These are phyloP conservation scores for Chlorokybus atmophyticus DNA, from an alignment of 139 green algal genomes.

Conservation along the genomic window DNA sequence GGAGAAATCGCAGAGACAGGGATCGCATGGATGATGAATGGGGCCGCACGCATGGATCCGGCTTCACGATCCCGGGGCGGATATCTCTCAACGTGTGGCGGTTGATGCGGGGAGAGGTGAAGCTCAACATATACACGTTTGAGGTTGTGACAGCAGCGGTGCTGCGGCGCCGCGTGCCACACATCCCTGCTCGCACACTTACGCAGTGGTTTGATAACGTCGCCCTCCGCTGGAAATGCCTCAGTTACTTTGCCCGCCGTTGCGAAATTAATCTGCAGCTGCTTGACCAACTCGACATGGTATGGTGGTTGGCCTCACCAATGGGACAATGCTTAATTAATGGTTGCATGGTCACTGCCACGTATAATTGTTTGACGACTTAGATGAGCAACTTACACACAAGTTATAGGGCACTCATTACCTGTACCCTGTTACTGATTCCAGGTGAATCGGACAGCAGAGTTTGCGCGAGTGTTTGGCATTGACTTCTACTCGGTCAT, in stretches of 20 bases:
- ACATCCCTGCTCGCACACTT: conserved; percentile 45
- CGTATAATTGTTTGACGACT: too few species aligned
- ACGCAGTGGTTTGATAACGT: conserved; percentile 68
- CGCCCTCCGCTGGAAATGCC: conserved; percentile 29
- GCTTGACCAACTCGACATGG: conserved; percentile 76
- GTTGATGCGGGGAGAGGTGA: conserved; percentile 50
- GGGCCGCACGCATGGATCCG: conserved; percentile 46
- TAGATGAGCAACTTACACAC: too few species aligned
- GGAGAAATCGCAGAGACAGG: too few species aligned
- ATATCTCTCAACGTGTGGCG: conserved; percentile 93
- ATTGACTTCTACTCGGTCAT: conserved; percentile 88
- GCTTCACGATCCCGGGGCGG: conserved; percentile 49
- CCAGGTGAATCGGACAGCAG: conserved; percentile 48
- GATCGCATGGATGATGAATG: conserved; percentile 53
- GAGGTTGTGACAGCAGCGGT: conserved; percentile 64
- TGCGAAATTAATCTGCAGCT: conserved; percentile 58
- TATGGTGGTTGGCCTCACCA: too few species aligned
- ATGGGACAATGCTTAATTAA: too few species aligned
- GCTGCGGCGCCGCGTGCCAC: conserved; percentile 58
- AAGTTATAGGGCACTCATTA: too few species aligned
- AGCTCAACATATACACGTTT: conserved; percentile 65
- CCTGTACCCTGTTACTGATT: not conserved
- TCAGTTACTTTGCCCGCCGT: conserved; percentile 28
- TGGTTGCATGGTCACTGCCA: too few species aligned
- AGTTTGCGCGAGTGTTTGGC: conserved; percentile 82